These are phyloP conservation scores for Ophiostoma perfectum DNA, from an alignment of 2,329 filamentous ascomycete genomes.

Conservation along the genomic window DNA sequence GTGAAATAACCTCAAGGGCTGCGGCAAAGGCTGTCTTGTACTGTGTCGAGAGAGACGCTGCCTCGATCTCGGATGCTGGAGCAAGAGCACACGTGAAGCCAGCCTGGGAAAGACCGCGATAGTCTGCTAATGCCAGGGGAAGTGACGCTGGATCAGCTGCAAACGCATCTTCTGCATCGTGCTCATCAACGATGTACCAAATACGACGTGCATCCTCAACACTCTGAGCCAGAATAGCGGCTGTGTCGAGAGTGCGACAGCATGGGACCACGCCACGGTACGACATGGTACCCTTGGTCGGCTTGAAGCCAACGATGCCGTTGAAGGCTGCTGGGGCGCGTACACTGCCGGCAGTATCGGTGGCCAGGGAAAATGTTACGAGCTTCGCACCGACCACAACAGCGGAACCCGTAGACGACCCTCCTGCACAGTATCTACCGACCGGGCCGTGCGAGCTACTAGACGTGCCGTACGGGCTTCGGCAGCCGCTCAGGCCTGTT, in stretches of 20 bases:
- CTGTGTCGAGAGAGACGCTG: neutral
- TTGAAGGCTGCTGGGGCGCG: neutral
- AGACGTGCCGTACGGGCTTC: constrained; percentile 50
- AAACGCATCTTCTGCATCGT: neutral
- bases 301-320: neutral
- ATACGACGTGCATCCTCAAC: neutral
- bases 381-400: neutral
- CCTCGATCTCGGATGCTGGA: neutral
- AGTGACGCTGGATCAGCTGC: neutral
- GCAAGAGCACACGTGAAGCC: constrained; percentile 1
- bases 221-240: neutral
- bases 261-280: neutral
- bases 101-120: neutral
- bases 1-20: neutral
- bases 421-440: neutral
- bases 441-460: neutral
- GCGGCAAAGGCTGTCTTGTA: neutral
- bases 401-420: neutral
- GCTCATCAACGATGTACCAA: neutral
- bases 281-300: neutral
- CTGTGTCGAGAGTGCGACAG: neutral
- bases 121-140: neutral
- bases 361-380: neutral
- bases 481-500: constrained; percentile 52
- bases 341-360: neutral